These are phyloP conservation scores for Hyphopichia buzzinii DNA, from an alignment of 1,139 yeast species.

Conservation along the genomic window DNA sequence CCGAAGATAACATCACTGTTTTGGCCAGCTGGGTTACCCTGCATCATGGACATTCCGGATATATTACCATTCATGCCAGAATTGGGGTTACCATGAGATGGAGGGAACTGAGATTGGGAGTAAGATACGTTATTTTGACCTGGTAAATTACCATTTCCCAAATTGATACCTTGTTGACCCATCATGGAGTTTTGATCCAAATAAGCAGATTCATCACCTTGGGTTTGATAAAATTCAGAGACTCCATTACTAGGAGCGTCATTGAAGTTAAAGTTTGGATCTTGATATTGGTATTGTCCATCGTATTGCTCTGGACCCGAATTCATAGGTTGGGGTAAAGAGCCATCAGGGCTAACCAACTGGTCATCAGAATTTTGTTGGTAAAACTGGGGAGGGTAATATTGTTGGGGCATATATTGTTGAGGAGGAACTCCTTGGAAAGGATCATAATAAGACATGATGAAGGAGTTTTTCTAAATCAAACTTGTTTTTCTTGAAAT, in stretches of 20 bases:
- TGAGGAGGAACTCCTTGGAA: slow-evolving; percentile 42
- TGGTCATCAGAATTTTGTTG: slow-evolving; percentile 14
- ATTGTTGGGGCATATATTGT: slow-evolving; percentile 36
- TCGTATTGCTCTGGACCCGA: slow-evolving; percentile 8
- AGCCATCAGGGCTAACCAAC: slow-evolving; percentile 5
- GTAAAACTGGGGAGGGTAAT: slow-evolving; percentile 35
- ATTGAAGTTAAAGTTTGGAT: slow-evolving; percentile 5
- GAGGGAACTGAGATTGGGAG: slow-evolving; percentile 5
- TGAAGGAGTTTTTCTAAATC: background rate
- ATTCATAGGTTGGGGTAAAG: slow-evolving; percentile 11
- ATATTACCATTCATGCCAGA: slow-evolving; percentile 2
- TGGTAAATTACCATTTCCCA: slow-evolving; percentile 7
- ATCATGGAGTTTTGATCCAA: slow-evolving; percentile 11
- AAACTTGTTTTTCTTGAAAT: background rate
- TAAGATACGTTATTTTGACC: slow-evolving; percentile 4
- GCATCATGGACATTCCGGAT: slow-evolving; percentile 1
- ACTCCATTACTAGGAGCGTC: slow-evolving; percentile 7
- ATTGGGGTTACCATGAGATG: slow-evolving; percentile 5
- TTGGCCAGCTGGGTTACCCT: slow-evolving; percentile 4
- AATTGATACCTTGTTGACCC: slow-evolving; percentile 5
- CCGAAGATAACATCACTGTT: slow-evolving; percentile 5
- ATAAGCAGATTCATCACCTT: slow-evolving; percentile 21
- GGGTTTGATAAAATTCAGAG: slow-evolving; percentile 17
- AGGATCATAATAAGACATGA: slow-evolving; percentile 47
- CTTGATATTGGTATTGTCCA: slow-evolving; percentile 15